phyloP scores from a whole-genome alignment of 345 rosid species.

The Kandelia obovata region DNA sequence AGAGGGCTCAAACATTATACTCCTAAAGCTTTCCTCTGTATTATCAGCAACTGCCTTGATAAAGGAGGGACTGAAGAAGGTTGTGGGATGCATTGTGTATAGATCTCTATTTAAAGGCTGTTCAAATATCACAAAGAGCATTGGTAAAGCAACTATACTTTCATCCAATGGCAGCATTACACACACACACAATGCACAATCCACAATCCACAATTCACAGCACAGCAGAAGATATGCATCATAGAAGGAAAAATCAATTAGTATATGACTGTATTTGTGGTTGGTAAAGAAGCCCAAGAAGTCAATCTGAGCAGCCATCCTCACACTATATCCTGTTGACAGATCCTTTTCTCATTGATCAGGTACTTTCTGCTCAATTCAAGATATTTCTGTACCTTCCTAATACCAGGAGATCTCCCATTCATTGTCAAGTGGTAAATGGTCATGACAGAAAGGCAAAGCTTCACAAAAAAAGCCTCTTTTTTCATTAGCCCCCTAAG shows the following conservation, averaged over 20 bases:
- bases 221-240: background rate
- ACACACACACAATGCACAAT: no score
- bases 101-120: slow-evolving; percentile 78
- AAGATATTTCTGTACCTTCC: background rate
- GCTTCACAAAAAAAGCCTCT: no score
- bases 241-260: background rate
- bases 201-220: background rate
- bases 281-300: no score
- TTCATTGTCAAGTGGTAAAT: background rate
- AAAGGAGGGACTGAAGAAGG: slow-evolving; percentile 75
- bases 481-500: no score
- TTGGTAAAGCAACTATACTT: background rate
- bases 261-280: no score
- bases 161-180: slow-evolving; percentile 4
- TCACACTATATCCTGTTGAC: no score
- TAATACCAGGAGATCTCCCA: background rate
- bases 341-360: no score
- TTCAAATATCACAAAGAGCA: slow-evolving; percentile 10
- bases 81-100: slow-evolving; percentile 47
- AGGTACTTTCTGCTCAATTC: background rate
- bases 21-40: slow-evolving; percentile 61
- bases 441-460: no score
- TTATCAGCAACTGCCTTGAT: slow-evolving; percentile 52
- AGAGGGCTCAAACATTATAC: slow-evolving; percentile 52
- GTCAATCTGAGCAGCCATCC: no score